Evolutionary conservation across 75 land plant genomes (phyloP).

Genomic region (Cupressus sempervirens): DNA sequence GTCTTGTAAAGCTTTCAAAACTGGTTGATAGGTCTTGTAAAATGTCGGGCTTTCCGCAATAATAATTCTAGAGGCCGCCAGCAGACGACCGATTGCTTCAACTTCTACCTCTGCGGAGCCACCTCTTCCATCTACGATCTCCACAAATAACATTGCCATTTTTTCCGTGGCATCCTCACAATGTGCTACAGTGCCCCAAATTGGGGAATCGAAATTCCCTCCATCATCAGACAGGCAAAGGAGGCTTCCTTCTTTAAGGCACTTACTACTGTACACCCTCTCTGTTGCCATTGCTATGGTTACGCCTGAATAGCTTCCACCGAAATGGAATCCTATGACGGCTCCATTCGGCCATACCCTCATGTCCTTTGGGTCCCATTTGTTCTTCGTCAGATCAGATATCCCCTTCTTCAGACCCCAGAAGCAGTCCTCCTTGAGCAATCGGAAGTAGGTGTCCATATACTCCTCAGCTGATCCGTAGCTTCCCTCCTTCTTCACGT

Average conservation of each 20-base stretch:
- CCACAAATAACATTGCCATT: not conserved
- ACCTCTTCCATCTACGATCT: not conserved
- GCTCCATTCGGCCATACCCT: constrained; percentile 11
- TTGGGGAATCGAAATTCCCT: constrained; percentile 17
- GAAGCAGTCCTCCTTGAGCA: constrained; percentile 14
- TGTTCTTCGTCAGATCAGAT: not conserved
- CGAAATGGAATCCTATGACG: constrained; percentile 9
- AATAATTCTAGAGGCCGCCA: constrained; percentile 8
- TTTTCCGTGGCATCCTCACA: constrained; percentile 7
- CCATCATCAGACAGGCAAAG: constrained; percentile 16
- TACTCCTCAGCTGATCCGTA: constrained; percentile 14
- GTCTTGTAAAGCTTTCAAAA: constrained; percentile 17
- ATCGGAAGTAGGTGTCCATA: constrained; percentile 16
- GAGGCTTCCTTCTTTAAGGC: constrained; percentile 10
- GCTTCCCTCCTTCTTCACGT: constrained; percentile 18
- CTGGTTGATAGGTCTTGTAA: constrained; percentile 24
- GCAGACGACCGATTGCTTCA: not conserved
- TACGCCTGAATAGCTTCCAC: constrained; percentile 5
- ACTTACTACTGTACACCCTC: not conserved
- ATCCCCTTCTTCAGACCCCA: constrained; percentile 16
- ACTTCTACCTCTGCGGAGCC: not conserved
- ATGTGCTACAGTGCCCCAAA: constrained; percentile 13
- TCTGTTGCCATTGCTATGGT: constrained; percentile 5
- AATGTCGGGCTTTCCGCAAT: constrained; percentile 28
- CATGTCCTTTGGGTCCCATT: constrained; percentile 7